Evolutionary conservation across 140 eudicot genomes (phyloP), one percentile per base, ranked within the genome.

Genomic region (Ambrosia hybrid): DNA sequence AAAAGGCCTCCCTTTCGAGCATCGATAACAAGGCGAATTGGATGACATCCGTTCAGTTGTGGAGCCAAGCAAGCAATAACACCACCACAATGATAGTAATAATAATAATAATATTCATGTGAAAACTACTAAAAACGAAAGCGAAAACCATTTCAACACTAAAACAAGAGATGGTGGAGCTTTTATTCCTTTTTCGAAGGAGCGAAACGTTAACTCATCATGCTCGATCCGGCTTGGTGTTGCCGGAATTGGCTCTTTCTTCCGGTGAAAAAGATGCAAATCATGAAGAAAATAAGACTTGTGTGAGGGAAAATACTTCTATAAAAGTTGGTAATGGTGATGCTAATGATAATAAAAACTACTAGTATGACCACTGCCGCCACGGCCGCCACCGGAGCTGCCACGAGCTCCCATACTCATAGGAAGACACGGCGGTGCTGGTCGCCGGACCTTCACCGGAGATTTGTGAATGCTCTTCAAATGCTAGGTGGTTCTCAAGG

Each of bases 401-500:
- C 72, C 60, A 75, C 81, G 12, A 75, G 59, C 26, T 81, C 75
- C 51, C 98, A 92, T 58, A 81, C 89, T 74, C 96, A 93, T 21
- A 69, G 99, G 76, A 94, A 94, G 83, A 91, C 96, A 11, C 76
- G 99, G 78, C 66, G 99, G 55, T 90, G 99, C 65, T 94, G 99
- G 99, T 94, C 99, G 9, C 99, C 99, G 51, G 99, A 94, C 55
- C 85, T 94, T 79, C 99, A 94, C 83, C 76, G 97, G 67, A 84
- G 99, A 13, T 94, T 94, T 80, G 99, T 94, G 5, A 84, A 88
- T 83, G 99, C 99, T 82, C 97, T 94, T 74, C 96, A 90, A 58
- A 88, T 90, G 96, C 72, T 94, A 77, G 99, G 99, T 78, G 99
- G 99, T 76, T 90, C 99, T 78, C 99, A 94, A 90, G 99, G 99